Conservation (phyloP, 139 green algal species). For the Chlamydomonas asymmetrica region DNA sequence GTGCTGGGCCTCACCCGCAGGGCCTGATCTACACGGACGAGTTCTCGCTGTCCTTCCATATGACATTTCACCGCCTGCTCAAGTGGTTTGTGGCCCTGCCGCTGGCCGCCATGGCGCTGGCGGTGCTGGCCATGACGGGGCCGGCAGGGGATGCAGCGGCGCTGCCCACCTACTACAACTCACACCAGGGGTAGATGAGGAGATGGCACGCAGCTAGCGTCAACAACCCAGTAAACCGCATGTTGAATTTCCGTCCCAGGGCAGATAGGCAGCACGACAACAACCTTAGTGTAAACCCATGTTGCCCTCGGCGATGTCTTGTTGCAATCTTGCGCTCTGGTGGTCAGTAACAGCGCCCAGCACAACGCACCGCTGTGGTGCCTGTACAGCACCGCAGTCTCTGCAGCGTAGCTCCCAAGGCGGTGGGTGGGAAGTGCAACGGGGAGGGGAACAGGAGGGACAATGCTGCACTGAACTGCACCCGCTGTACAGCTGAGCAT, state of each 20-base stretch:
- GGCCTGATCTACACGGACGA: slow-evolving; percentile 73
- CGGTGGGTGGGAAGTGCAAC: neutral
- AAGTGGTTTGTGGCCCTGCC: slow-evolving; percentile 63
- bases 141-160: neutral
- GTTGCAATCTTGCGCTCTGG: too few relatives aligned
- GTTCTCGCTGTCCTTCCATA: slow-evolving; percentile 93
- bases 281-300: too few relatives aligned
- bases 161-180: neutral
- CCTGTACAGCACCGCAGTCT: too few relatives aligned
- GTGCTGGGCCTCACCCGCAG: too few relatives aligned
- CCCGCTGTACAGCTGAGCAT: neutral
- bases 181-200: neutral
- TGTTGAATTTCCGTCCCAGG: neutral
- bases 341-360: too few relatives aligned
- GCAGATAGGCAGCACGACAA: neutral
- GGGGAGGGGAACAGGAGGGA: neutral
- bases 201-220: too few relatives aligned
- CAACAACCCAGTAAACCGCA: neutral
- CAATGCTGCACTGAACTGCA: neutral
- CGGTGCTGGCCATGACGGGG: slow-evolving; percentile 18
- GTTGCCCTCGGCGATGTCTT: too few relatives aligned
- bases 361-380: too few relatives aligned
- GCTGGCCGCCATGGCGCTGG: slow-evolving; percentile 40
- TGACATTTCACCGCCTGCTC: slow-evolving; percentile 87
- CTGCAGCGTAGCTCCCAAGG: neutral